Percentiles rank a stretch among this genome's conserved stretches.
These are phyloP conservation scores for Lathyrus tuberosus DNA, from an alignment of 306 rosid genomes.

Conservation along the genomic window DNA sequence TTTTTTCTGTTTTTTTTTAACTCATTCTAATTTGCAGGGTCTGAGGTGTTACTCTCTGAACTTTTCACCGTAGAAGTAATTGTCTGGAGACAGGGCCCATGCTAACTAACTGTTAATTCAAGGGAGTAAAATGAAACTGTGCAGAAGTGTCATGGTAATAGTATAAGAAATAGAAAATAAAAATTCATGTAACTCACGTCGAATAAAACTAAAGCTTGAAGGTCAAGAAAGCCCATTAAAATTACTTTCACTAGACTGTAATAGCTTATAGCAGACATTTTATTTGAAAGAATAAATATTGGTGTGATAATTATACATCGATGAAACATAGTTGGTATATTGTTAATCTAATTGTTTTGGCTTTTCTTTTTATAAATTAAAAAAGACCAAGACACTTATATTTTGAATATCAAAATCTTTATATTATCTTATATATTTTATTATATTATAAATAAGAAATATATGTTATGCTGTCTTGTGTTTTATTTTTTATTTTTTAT, in stretches of 20 bases:
- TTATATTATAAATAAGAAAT: no score
- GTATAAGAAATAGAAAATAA: constrained; percentile 12
- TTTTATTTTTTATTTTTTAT: no score
- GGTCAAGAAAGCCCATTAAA: constrained; percentile 9
- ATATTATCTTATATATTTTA: no score
- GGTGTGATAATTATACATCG: no score
- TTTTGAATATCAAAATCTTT: no score
- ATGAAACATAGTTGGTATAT: no score
- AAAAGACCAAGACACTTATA: no score
- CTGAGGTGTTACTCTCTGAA: background rate
- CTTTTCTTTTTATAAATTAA: no score
- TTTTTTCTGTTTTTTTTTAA: constrained; percentile 18
- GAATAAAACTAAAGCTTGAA: constrained; percentile 7
- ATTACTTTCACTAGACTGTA: background rate
- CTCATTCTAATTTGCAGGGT: constrained; percentile 34
- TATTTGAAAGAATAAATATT: no score
- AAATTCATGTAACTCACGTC: background rate
- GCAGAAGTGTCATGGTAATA: constrained; percentile 1
- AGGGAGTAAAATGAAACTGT: constrained; percentile 24
- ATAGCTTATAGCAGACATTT: no score
- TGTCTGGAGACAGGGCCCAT: constrained; percentile 16
- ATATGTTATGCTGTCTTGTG: no score
- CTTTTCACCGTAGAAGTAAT: constrained; percentile 15
- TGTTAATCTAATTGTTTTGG: no score
- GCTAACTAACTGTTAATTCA: constrained; percentile 17